Base-by-base conservation (phyloP, 257 asterid genomes). In the Scutellaria baicalensis region DNA sequence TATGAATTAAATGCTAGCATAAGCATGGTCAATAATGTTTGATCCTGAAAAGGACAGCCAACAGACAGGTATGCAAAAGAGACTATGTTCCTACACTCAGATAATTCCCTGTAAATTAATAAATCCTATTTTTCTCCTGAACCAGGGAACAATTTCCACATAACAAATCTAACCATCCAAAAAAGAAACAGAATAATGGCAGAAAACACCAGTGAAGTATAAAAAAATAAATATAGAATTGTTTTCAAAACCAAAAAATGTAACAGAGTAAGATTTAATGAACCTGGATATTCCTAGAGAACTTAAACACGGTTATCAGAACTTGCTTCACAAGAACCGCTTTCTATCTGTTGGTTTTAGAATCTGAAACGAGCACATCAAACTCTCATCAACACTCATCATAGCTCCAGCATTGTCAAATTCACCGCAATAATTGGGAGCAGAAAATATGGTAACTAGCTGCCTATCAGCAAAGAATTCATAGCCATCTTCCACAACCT, bases 401-500 rank as follows among this genome's bases (percentile, higher is more conserved):
- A 82, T 75, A 59, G 86, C 86, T 59, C 86, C 86, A 47, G 86
- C 86, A 66, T 82, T 82, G 71, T 82, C 79, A 76, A 82, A 81
- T 77, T 81, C 86, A 18, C 86, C 86, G 27, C 85, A 81, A 48
- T 81, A 81, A 68, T 81, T 81, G 54, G 85, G 85, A 50, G 85
- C 85, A 71, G 85, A 81, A 69, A 81, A 81, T 68, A 81, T 75
- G 49, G 86, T 82, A 59, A 82, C 86, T 9, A 82, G 73, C 52
- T 78, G 86, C 66, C 83, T 75, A 0, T 82, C 86, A 13, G 83
- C 86, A 42, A 82, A 82, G 62, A 82, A 82, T 35, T 82, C 86
- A 78, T 82, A 82, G 63, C 86, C 86, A 69, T 82, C 86, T 69
- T 82, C 86, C 17, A 82, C 81, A 70, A 82, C 86, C 86, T 82